Evolutionary conservation across 805 yeast species (phyloP).

Genomic region (Barnettozyma sucrosica): DNA sequence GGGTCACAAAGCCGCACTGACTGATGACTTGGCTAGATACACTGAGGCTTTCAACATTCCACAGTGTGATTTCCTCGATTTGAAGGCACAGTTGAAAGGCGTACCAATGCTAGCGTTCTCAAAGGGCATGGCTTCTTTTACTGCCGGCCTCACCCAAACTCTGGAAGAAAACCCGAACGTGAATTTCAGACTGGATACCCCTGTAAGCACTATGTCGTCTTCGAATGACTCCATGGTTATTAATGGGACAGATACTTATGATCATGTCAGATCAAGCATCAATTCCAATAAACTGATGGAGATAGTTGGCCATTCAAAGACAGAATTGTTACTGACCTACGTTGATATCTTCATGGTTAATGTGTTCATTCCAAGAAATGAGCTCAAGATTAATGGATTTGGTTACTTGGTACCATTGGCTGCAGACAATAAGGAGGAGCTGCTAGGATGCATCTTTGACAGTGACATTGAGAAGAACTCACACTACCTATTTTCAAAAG

Average conservation of each 20-base stretch:
- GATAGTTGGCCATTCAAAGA: not conserved
- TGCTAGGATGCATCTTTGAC: slow-evolving; percentile 87
- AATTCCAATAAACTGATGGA: slow-evolving; percentile 37
- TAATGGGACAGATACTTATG: slow-evolving; percentile 27
- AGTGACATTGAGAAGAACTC: slow-evolving; percentile 70
- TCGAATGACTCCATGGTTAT: not conserved
- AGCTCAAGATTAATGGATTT: slow-evolving; percentile 58
- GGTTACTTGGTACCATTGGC: slow-evolving; percentile 77
- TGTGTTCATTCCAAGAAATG: slow-evolving; percentile 46
- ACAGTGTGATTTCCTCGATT: slow-evolving; percentile 32
- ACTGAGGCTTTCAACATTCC: slow-evolving; percentile 36
- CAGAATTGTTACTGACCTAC: slow-evolving; percentile 18
- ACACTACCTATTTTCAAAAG: slow-evolving; percentile 22
- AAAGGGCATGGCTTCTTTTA: slow-evolving; percentile 52
- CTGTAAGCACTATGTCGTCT: slow-evolving; percentile 13
- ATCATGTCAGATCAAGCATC: slow-evolving; percentile 58
- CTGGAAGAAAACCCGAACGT: slow-evolving; percentile 38
- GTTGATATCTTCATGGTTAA: slow-evolving; percentile 62
- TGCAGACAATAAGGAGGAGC: slow-evolving; percentile 41
- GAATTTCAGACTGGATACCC: slow-evolving; percentile 28
- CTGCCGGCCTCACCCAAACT: slow-evolving; percentile 36
- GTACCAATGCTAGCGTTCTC: slow-evolving; percentile 58
- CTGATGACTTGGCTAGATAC: slow-evolving; percentile 33
- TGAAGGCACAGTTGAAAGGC: slow-evolving; percentile 32
- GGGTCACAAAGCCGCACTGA: slow-evolving; percentile 15